phyloP scores from a whole-genome alignment of 441 rosid species.

The Euphorbia schlechtendalii region DNA sequence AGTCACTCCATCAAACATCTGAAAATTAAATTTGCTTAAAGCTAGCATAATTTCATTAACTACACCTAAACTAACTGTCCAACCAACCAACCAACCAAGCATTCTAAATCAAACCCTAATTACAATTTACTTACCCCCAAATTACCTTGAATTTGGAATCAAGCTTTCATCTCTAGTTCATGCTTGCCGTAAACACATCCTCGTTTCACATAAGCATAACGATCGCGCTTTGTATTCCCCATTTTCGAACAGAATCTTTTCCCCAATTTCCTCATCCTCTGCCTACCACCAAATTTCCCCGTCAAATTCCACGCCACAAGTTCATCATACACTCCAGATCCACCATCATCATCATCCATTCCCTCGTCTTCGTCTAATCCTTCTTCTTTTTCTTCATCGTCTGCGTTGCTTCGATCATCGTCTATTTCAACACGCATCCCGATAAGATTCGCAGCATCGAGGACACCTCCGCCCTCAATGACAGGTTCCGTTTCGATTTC shows the following conservation, averaged over 20 bases:
- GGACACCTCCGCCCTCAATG: conserved; percentile 1
- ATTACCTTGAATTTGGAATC: conserved; percentile 13
- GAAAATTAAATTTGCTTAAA: background rate
- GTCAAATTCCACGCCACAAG: conserved; percentile 46
- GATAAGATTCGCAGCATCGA: background rate
- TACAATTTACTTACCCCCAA: background rate
- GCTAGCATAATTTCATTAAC: background rate
- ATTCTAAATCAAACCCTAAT: background rate
- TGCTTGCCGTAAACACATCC: conserved; percentile 64
- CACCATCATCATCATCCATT: conserved; percentile 28
- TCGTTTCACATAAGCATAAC: conserved; percentile 38
- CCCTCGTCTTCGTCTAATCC: conserved; percentile 21
- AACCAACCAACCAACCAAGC: background rate
- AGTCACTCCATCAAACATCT: conserved; percentile 13
- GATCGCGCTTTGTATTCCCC: conserved; percentile 41
- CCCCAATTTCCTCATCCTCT: conserved; percentile 72
- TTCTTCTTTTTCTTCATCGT: conserved; percentile 10
- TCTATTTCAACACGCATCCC: background rate
- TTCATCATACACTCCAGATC: conserved; percentile 64
- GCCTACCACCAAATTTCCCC: conserved; percentile 48
- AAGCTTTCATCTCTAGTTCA: conserved; percentile 52
- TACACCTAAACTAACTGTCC: background rate
- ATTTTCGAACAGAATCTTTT: conserved; percentile 53
- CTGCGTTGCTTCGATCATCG: conserved; percentile 1
- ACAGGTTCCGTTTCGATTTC: background rate